These are phyloP conservation scores for Bassia scoparia DNA, from an alignment of 148 eudicot species.

Conservation along the genomic window DNA sequence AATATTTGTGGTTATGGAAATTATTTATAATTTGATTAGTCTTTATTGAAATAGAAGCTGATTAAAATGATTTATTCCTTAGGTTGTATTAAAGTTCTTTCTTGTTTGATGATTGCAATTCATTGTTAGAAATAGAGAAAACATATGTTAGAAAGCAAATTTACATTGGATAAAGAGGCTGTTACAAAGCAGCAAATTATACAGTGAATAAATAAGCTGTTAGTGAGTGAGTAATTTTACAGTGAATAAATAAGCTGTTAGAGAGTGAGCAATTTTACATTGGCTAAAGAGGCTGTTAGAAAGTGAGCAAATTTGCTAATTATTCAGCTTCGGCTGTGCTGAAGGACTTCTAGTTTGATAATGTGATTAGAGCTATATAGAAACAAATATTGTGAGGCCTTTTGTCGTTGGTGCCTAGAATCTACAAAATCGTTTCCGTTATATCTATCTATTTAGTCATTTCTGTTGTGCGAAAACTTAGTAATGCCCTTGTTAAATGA, in stretches of 20 bases:
- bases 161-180: no score
- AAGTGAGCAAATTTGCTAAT: background rate
- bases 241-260: background rate
- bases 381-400: background rate
- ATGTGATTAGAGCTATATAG: no score
- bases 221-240: background rate
- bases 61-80: background rate
- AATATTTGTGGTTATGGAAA: background rate
- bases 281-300: background rate
- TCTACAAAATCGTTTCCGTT: background rate
- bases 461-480: background rate
- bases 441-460: no score
- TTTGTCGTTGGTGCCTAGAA: background rate
- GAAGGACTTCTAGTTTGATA: no score
- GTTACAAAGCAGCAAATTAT: no score
- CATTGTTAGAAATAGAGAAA: no score
- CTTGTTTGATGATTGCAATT: background rate
- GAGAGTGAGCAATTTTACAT: background rate
- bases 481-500: background rate
- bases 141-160: no score
- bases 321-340: background rate
- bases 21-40: background rate
- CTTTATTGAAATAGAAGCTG: background rate
- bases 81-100: background rate
- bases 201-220: no score